Conservation (phyloP, 2,329 filamentous ascomycete species). For the Cercospora canescens region DNA sequence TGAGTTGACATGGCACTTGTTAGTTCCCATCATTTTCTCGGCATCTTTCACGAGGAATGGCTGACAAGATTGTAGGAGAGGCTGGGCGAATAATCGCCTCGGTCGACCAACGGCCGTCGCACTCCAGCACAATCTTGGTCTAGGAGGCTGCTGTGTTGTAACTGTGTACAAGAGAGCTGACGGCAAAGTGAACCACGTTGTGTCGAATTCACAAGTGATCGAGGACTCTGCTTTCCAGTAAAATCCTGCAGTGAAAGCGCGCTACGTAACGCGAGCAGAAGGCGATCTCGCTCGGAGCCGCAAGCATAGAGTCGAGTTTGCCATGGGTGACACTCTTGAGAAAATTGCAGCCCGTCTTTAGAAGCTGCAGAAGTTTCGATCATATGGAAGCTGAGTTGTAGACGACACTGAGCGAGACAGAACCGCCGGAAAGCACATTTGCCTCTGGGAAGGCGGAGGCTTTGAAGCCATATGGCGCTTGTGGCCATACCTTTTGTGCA, state of each 20-base stretch:
- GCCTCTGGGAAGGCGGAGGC: too few species aligned
- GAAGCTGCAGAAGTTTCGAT: background rate
- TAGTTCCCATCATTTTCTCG: background rate
- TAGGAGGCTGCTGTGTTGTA: slow-evolving; percentile 86
- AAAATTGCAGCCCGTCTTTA: background rate
- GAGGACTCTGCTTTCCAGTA: slow-evolving; percentile 73
- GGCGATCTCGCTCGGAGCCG: background rate
- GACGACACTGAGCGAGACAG: too few species aligned
- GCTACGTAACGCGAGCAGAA: slow-evolving; percentile 66
- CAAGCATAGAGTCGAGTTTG: background rate
- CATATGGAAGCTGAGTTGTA: background rate
- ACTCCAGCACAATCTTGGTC: slow-evolving; percentile 88
- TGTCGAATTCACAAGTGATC: slow-evolving; percentile 65
- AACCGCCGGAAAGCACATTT: too few species aligned
- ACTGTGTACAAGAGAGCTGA: slow-evolving; percentile 87
- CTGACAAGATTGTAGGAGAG: slow-evolving; percentile 48
- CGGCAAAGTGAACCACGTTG: slow-evolving; percentile 60
- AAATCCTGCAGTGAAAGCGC: slow-evolving; percentile 86
- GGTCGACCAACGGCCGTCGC: slow-evolving; percentile 68
- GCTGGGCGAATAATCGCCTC: slow-evolving; percentile 90
- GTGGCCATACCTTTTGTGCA: too few species aligned
- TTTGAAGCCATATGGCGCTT: too few species aligned
- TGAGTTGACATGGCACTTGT: slow-evolving; percentile 89
- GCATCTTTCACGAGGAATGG: background rate
- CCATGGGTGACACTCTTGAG: background rate